phyloP scores from a whole-genome alignment of 306 rosid species.

The Citrullus colocynthis region DNA sequence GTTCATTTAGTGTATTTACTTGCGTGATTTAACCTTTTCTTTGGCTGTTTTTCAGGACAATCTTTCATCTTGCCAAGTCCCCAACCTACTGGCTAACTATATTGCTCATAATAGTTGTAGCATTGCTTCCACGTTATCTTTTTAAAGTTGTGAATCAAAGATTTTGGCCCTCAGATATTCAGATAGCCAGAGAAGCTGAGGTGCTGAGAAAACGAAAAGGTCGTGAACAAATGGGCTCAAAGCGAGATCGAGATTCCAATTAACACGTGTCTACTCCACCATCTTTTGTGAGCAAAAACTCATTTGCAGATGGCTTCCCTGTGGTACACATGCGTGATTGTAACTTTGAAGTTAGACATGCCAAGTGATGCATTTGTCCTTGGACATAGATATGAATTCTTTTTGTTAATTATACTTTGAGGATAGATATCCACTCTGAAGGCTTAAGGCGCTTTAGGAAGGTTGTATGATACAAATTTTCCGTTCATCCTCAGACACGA shows the following conservation, averaged over 20 bases:
- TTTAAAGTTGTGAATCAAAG: constrained; percentile 55
- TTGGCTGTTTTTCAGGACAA: constrained; percentile 46
- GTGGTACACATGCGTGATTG: constrained; percentile 17
- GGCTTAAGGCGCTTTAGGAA: background rate
- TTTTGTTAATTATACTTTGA: background rate
- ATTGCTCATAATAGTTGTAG: constrained; percentile 60
- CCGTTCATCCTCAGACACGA: background rate
- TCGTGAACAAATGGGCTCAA: constrained; percentile 20
- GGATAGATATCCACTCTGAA: constrained; percentile 2
- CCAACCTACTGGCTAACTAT: constrained; percentile 76
- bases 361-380: constrained; percentile 6
- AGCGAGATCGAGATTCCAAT: constrained; percentile 41
- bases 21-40: background rate
- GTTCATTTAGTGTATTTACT: background rate
- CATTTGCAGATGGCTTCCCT: constrained; percentile 29
- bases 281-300: constrained; percentile 15
- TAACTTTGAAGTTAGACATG: constrained; percentile 29
- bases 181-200: constrained; percentile 78
- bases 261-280: constrained; percentile 18
- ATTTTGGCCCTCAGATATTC: constrained; percentile 86
- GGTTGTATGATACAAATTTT: background rate
- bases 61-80: constrained; percentile 53
- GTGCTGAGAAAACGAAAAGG: constrained; percentile 20
- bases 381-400: background rate
- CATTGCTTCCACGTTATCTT: constrained; percentile 75